These are phyloP conservation scores for Gentiana macrophylla DNA, from an alignment of 257 asterid genomes.

Conservation along the genomic window DNA sequence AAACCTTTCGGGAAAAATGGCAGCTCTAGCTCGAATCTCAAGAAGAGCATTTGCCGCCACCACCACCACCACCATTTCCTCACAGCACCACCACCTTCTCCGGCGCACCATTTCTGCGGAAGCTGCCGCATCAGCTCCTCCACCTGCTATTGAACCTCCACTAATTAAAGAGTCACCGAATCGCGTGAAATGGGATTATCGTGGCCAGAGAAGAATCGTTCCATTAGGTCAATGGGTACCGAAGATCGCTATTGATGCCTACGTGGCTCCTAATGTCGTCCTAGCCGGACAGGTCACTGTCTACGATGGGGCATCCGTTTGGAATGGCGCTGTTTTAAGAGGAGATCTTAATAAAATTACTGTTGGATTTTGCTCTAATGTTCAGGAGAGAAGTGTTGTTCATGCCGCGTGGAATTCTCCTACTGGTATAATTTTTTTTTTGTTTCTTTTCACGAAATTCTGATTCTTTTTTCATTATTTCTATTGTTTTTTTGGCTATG, in stretches of 20 bases:
- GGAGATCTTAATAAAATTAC: slow-evolving; percentile 86
- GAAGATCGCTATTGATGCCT: slow-evolving; percentile 80
- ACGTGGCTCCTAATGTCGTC: slow-evolving; percentile 89
- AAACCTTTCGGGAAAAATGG: slow-evolving; percentile 29
- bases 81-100: slow-evolving; percentile 11
- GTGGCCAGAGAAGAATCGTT: slow-evolving; percentile 73
- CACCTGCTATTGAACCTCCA: slow-evolving; percentile 19
- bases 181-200: slow-evolving; percentile 85
- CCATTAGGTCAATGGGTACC: slow-evolving; percentile 93
- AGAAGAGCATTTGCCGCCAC: slow-evolving; percentile 40
- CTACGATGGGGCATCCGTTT: slow-evolving; percentile 78
- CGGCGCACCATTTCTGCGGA: slow-evolving; percentile 41
- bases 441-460: not conserved
- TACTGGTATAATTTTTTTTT: slow-evolving; percentile 33
- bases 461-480: not conserved
- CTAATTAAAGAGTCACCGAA: slow-evolving; percentile 44
- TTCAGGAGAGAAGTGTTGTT: slow-evolving; percentile 74
- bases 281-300: slow-evolving; percentile 94
- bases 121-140: slow-evolving; percentile 18
- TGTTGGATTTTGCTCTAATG: slow-evolving; percentile 75
- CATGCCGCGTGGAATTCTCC: slow-evolving; percentile 96
- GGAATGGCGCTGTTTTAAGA: slow-evolving; percentile 75
- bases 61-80: not conserved
- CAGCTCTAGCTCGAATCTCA: slow-evolving; percentile 51
- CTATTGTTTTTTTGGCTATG: not conserved